These are phyloP conservation scores for Leishmania braziliensis DNA, from an alignment of 208 protist species.

Conservation along the genomic window DNA sequence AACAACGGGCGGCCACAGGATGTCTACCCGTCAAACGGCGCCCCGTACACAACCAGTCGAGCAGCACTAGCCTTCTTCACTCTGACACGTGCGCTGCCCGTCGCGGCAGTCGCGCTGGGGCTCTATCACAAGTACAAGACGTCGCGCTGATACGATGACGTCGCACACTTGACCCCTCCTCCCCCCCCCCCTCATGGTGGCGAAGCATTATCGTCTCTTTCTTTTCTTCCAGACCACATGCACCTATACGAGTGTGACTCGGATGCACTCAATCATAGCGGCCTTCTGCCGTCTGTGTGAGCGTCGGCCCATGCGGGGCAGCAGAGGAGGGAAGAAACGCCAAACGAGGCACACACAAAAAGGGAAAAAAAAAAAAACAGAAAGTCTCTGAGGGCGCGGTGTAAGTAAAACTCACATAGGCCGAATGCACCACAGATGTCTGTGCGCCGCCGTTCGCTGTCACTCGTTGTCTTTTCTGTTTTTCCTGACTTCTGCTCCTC, in stretches of 20 bases:
- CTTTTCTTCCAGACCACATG: background rate
- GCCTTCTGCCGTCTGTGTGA: background rate
- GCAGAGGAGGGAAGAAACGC: background rate
- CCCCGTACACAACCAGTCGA: conserved; percentile 43
- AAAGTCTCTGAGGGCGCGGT: background rate
- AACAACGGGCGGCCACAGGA: conserved; percentile 33
- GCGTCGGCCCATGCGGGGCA: background rate
- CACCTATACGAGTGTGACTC: background rate
- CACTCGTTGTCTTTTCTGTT: background rate
- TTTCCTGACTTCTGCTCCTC: background rate
- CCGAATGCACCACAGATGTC: background rate
- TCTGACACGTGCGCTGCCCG: conserved; percentile 31
- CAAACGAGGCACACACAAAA: too few species aligned
- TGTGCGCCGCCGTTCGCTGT: background rate
- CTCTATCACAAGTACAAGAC: conserved; percentile 19
- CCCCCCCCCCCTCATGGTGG: background rate
- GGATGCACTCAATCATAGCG: too few species aligned
- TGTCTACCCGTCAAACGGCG: conserved; percentile 51
- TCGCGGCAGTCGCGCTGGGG: conserved; percentile 20
- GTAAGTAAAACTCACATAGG: background rate
- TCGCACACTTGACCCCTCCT: background rate
- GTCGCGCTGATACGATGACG: background rate
- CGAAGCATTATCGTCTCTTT: background rate
- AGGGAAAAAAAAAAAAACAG: background rate
- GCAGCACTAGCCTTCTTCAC: conserved; percentile 33